Evolutionary conservation across 2,329 filamentous ascomycete species (phyloP).

Genomic region (Biscogniauxia mediterranea): DNA sequence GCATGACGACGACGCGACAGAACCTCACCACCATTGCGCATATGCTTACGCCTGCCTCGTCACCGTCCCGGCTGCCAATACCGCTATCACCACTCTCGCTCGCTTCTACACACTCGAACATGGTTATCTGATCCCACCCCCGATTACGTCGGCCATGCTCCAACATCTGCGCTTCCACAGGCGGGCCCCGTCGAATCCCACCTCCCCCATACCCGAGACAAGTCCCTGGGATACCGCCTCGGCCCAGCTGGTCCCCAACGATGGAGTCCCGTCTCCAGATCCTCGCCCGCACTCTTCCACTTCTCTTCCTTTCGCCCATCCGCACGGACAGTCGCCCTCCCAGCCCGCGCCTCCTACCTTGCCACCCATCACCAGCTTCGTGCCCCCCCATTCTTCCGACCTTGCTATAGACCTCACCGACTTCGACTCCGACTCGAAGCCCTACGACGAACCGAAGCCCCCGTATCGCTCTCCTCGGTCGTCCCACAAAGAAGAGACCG

Average conservation of each 20-base stretch:
- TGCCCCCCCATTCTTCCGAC: constrained; percentile 39
- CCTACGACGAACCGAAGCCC: constrained; percentile 27
- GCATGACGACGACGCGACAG: neutral
- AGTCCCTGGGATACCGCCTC: constrained; percentile 39
- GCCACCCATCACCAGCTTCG: constrained; percentile 50
- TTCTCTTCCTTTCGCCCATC: constrained; percentile 30
- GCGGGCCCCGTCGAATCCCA: constrained; percentile 54
- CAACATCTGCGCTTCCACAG: constrained; percentile 59
- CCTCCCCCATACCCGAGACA: constrained; percentile 51
- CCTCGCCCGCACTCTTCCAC: constrained; percentile 35
- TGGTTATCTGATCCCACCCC: constrained; percentile 7
- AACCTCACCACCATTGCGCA: neutral
- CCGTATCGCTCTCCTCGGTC: constrained; percentile 33
- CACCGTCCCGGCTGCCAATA: neutral
- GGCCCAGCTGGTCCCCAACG: constrained; percentile 41
- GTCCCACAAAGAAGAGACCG: constrained; percentile 38
- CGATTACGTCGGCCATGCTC: constrained; percentile 39
- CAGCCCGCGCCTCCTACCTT: constrained; percentile 24
- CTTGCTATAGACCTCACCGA: constrained; percentile 20
- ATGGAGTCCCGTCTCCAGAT: constrained; percentile 47
- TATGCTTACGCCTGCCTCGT: neutral
- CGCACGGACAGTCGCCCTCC: constrained; percentile 39
- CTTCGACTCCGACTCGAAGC: constrained; percentile 15
- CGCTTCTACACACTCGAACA: neutral
- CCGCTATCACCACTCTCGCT: neutral